Base-by-base conservation (phyloP, 169 alveolate species). In the Cryptosporidium sp. region DNA sequence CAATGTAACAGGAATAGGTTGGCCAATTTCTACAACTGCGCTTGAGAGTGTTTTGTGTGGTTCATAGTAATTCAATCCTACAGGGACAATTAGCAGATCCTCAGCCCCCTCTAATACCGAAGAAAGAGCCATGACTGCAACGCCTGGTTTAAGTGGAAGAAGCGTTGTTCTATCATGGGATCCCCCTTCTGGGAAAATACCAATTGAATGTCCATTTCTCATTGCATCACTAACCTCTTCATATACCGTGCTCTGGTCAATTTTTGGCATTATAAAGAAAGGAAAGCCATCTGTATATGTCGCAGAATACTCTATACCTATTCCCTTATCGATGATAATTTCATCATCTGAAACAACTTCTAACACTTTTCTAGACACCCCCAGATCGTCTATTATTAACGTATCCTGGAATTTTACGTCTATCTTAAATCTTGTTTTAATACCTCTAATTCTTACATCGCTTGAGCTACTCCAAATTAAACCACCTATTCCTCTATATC, bases 161-260 rank as follows among this genome's bases (percentile, higher is more conserved):
- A 97, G 92, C 61, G 96, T 96, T 31, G 98, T 95, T 45, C 97
- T 86, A 93, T 97, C 99, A 92, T 97, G 99, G 4, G 99, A 97
- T 21, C 99, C 98, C 5, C 99, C 99, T 87, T 97, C 99, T 37
- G 99, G 99, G 91, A 97, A 97, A 42, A 97, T 97, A 29, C 97
- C 98, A 62, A 97, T 95, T 52, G 98, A 92, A 84, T 96, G 92
- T 5, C 97, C 98, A 85, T 93, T 92, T 44, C 92, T 94, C 93
- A 97, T 93, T 62, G 96, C 95, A 70, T 94, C 93, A 16, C 94
- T 91, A 10, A 96, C 97, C 58, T 94, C 96, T 80, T 95, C 97
- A 87, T 95, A 96, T 39, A 96, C 97, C 51, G 95, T 95, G 3
- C 97, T 92, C 75, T 96, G 97, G 89, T 96, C 98, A 69, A 97